Evolutionary conservation across 805 yeast species (phyloP).

Genomic region (Yarrowia sp.): DNA sequence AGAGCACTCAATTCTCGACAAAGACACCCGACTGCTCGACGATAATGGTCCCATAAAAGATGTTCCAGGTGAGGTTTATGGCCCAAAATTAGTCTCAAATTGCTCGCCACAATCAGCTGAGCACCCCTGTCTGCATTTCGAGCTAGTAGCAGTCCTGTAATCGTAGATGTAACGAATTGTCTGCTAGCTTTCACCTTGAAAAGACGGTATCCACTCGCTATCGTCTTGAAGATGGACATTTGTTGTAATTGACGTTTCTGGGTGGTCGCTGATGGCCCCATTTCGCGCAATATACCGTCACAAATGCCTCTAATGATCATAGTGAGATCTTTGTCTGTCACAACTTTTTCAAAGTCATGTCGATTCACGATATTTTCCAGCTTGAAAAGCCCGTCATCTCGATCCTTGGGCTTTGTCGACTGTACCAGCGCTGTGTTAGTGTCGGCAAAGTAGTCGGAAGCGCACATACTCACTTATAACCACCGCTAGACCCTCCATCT

Average conservation of each 20-base stretch:
- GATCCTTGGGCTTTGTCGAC: conserved; percentile 8
- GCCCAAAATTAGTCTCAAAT: conserved; percentile 1
- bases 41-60: conserved; percentile 20
- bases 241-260: conserved; percentile 12
- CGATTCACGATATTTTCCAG: conserved; percentile 18
- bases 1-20: conserved; percentile 9
- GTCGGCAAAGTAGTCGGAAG: no score
- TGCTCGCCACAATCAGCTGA: conserved; percentile 23
- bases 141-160: neutral
- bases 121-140: conserved; percentile 9
- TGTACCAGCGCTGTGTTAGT: conserved; percentile 34
- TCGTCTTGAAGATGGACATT: conserved; percentile 14
- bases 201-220: neutral
- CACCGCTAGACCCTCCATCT: conserved; percentile 29
- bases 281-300: conserved; percentile 1
- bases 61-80: conserved; percentile 12
- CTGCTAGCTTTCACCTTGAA: conserved; percentile 4
- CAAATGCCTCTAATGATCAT: conserved; percentile 17
- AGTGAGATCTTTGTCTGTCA: conserved; percentile 16
- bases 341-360: neutral
- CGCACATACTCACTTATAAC: conserved; percentile 20
- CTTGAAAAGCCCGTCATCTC: conserved; percentile 19
- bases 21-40: neutral
- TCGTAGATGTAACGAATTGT: conserved; percentile 1
- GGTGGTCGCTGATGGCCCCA: neutral